Evolutionary conservation across 257 asterid genomes (phyloP).

Genomic region (Plectranthus barbatus): DNA sequence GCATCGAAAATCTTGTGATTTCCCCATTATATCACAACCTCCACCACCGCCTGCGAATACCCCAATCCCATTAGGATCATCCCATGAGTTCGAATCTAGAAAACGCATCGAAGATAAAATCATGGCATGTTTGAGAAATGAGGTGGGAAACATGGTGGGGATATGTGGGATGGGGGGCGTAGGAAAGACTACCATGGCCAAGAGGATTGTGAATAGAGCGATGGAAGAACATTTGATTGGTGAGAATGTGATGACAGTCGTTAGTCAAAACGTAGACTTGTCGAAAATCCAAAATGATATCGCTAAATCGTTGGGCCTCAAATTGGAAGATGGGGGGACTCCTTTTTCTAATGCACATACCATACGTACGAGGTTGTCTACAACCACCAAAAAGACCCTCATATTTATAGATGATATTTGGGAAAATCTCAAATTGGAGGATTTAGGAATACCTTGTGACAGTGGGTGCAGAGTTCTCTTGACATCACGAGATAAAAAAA

Average conservation of each 20-base stretch:
- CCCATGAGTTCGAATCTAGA: conserved; percentile 7
- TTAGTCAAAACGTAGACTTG: not conserved
- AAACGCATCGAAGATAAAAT: not conserved
- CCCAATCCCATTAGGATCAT: not conserved
- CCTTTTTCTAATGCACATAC: not conserved
- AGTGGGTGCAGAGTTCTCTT: conserved; percentile 16
- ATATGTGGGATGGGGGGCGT: not conserved
- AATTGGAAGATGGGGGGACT: not conserved
- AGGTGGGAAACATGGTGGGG: not conserved
- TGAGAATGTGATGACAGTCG: not conserved
- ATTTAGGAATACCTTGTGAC: conserved; percentile 14
- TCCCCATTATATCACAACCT: not conserved
- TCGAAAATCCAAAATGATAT: conserved; percentile 9
- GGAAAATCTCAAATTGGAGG: not conserved
- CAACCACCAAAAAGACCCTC: not conserved
- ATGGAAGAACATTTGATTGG: not conserved
- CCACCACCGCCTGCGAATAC: no score
- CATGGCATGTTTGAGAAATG: not conserved
- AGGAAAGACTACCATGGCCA: not conserved
- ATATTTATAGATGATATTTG: conserved; percentile 25
- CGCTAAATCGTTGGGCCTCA: not conserved
- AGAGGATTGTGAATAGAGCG: not conserved
- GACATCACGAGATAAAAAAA: no score
- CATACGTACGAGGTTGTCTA: not conserved
- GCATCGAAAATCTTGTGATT: not conserved